Conservation (phyloP, 192 early-diverging fungal genomes). For the Coemansia sp. region DNA sequence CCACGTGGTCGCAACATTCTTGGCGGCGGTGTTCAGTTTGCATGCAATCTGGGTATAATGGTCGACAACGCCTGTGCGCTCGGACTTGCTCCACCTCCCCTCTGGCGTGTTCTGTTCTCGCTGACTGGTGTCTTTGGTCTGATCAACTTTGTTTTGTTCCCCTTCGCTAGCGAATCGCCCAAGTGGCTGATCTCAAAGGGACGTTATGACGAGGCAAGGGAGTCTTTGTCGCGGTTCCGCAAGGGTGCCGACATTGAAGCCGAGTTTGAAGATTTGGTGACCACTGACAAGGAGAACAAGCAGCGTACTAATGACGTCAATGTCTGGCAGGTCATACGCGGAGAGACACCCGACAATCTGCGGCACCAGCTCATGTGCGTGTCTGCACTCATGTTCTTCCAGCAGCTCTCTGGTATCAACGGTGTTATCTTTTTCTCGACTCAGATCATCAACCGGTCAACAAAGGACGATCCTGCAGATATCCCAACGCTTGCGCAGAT, state of each 20-base stretch:
- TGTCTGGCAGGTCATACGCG: constrained; percentile 55
- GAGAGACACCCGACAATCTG: constrained; percentile 54
- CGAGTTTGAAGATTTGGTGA: constrained; percentile 65
- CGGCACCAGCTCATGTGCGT: constrained; percentile 62
- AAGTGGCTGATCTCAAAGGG: constrained; percentile 67
- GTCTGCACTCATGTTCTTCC: constrained; percentile 66
- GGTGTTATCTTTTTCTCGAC: constrained; percentile 86
- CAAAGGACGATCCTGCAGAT: constrained; percentile 40
- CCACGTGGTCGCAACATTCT: constrained; percentile 64
- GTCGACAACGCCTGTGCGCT: constrained; percentile 64
- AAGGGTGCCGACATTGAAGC: constrained; percentile 54
- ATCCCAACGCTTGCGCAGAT: constrained; percentile 55
- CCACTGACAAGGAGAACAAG: constrained; percentile 40
- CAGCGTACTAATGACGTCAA: constrained; percentile 45
- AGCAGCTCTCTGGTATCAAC: constrained; percentile 86
- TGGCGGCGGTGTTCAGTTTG: constrained; percentile 72
- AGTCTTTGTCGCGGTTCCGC: constrained; percentile 56
- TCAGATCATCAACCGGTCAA: constrained; percentile 67
- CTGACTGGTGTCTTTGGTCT: constrained; percentile 63
- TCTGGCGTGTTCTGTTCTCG: constrained; percentile 72
- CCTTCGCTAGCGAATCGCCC: constrained; percentile 76
- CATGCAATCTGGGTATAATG: constrained; percentile 78
- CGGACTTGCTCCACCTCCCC: constrained; percentile 56
- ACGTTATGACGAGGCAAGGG: constrained; percentile 58
- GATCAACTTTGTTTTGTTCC: constrained; percentile 58